A percentile compares a stretch with the other conserved stretches of the same genome.
Conservation (phyloP, 768 basidiomycete genomes). For the Naganishia antarctica region DNA sequence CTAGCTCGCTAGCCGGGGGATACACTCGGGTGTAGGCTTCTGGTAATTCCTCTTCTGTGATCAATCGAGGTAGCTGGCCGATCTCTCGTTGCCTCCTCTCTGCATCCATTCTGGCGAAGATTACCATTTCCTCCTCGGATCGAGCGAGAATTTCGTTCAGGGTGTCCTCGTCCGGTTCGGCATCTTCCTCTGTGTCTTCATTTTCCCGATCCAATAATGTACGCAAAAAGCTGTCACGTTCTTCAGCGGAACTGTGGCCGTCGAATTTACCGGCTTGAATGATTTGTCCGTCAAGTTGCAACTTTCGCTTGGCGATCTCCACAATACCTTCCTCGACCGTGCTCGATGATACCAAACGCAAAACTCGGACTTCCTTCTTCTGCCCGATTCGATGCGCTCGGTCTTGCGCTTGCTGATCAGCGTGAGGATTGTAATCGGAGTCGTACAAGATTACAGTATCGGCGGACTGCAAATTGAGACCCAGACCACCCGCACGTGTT, state of each 20-base stretch:
- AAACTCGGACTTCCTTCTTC: conserved; percentile 92
- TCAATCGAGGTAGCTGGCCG: conserved; percentile 69
- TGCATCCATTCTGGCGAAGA: conserved; percentile 78
- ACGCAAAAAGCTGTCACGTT: conserved; percentile 93
- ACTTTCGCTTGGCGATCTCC: conserved; percentile 86
- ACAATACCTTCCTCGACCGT: conserved; percentile 99
- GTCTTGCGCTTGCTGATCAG: conserved; percentile 98
- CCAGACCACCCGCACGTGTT: conserved; percentile 87
- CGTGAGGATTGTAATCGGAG: conserved; percentile 83
- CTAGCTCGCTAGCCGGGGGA: conserved; percentile 53
- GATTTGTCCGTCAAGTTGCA: conserved; percentile 98
- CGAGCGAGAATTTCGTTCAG: conserved; percentile 88
- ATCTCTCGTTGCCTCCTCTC: conserved; percentile 73
- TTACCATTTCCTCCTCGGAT: conserved; percentile 65
- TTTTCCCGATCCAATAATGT: conserved; percentile 59
- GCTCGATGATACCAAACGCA: conserved; percentile 95
- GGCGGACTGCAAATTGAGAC: conserved; percentile 90
- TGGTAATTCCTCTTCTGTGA: conserved; percentile 83
- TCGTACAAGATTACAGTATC: conserved; percentile 83
- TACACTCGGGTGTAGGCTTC: conserved; percentile 71
- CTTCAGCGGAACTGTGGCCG: conserved; percentile 95
- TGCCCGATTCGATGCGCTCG: conserved; percentile 98
- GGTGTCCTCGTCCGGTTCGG: conserved; percentile 56
- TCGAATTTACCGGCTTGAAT: conserved; percentile 99
- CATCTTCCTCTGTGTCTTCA: conserved; percentile 50